Evolutionary conservation across 495 filamentous ascomycete genomes (phyloP), one percentile per base, ranked within the genome.

Genomic region (Xylaria grammica): DNA sequence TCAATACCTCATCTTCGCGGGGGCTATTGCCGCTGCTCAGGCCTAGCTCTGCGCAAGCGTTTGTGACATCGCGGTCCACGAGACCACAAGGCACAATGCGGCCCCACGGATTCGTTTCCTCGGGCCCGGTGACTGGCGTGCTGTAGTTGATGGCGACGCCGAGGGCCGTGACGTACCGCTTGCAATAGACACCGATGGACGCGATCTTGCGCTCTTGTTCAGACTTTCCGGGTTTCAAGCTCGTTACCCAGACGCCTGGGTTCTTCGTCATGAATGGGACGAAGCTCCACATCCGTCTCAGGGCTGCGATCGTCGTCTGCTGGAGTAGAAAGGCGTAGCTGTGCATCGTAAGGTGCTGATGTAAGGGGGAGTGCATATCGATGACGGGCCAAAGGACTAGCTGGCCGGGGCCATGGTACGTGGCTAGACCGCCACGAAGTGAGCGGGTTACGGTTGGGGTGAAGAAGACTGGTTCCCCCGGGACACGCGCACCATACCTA

Each of bases 321-420:
- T 99, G 94, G 0, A 99, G 82, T 27, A 91, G 70, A 27, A 86
- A 81, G 4, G 96, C 87, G 70, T 93, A 96, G 67, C 84, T 86
- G 17, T 91, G 79, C 24, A 85, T 79, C 19, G 74, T 77, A 30
- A 86, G 76, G 36, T 74, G 63, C 22, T 54, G 44, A 69, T 82
- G 76, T 22, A 65, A 36, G 1, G 68, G 60, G 3, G 78, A 77
- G 17, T 70, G 69, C 19, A 97, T 81, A 71, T 96, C 91, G 22
- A 95, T 76, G 42, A 98, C 86, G 15, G 94, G 91, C 75, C 96
- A 99, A 13, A 92, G 88, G 26, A 97, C 91, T 63, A 94, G 77
- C 73, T 99, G 95, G 0, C 95, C 95, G 0, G 95, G 95, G 0
- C 95, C 95, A 72, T 99, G 95, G 80, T 96, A 99, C 4, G 95